Evolutionary conservation across 495 filamentous ascomycete genomes (phyloP), one percentile per base, ranked within the genome.

Genomic region (Acidiella bohemica): DNA sequence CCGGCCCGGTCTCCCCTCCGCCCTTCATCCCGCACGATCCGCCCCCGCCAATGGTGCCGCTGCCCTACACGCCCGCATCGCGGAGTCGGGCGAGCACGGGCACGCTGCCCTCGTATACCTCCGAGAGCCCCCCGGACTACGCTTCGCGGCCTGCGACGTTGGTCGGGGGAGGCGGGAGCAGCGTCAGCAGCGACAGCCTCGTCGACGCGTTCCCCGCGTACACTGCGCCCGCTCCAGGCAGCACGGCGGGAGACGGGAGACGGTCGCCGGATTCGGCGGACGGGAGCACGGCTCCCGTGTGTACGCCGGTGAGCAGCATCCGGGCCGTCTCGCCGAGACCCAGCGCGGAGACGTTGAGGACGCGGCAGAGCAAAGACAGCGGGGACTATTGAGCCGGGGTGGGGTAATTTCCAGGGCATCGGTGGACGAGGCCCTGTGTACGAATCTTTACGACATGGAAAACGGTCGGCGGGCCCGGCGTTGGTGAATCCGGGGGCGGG

Each of bases 291-390:
- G 18, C 5, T 5, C 22, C 24, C 6, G 29, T 14, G 7, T 9
- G 46, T 42, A 56, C 59, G 28, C 55, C 54, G 4, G 56, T 49
- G 8, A 56, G 52, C 29, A 61, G 59, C 27, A 43, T 61, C 12
- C 29, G 54, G 28, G 55, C 56, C 18, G 42, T 55, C 25, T 56
- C 53, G 29, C 53, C 55, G 11, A 30, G 59, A 18, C 37, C 44
- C 16, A 61, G 59, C 35, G 48, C 34, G 25, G 59, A 61, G 32
- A 61, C 59, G n/a, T 25, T 59, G 37, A 26, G 51, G 26, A 54
- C 47, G 20, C 20, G 32, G 34, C 33, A 39, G 34, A 44, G 42
- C 42, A 43, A 36, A 18, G 41, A 43, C 14, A 35, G 11, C 5
- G 31, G 18, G n/a, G 41, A 41, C 16, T 8, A 2, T 2, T 41